Evolutionary conservation across 352 stramenopile genomes (phyloP).

Genomic region (Phytophthora pisi): DNA sequence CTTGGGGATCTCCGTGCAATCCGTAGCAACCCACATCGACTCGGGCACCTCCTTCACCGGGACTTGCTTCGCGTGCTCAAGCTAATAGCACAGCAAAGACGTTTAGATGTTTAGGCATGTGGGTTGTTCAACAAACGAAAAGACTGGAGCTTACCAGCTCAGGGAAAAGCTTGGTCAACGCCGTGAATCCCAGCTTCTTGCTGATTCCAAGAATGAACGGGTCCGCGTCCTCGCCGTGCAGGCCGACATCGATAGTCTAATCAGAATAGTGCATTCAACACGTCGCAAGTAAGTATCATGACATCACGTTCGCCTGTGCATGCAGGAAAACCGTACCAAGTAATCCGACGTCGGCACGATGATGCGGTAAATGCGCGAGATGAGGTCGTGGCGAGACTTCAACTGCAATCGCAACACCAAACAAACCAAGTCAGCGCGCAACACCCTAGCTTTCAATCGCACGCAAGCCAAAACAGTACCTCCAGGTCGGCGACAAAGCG

Average conservation of each 20-base stretch:
- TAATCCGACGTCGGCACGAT: conserved; percentile 57
- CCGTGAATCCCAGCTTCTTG: conserved; percentile 78
- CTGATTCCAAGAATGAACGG: conserved; percentile 73
- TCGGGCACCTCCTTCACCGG: conserved; percentile 60
- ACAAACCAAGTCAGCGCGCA: conserved; percentile 1
- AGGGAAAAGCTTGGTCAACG: conserved; percentile 70
- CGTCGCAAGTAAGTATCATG: background rate
- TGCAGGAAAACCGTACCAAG: conserved; percentile 35
- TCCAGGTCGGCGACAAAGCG: conserved; percentile 72
- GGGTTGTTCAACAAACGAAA: background rate
- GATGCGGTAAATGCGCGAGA: conserved; percentile 57
- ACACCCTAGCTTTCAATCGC: background rate
- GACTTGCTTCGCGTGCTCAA: conserved; percentile 69
- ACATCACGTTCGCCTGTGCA: background rate
- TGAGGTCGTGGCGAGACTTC: conserved; percentile 64
- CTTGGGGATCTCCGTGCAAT: conserved; percentile 72
- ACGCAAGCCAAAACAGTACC: conserved; percentile 27
- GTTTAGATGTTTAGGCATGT: background rate
- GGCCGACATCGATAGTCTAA: conserved; percentile 73
- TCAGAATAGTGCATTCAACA: background rate
- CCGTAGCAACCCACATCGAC: conserved; percentile 67
- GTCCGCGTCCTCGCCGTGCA: conserved; percentile 65
- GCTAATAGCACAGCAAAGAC: conserved; percentile 31
- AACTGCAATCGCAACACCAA: conserved; percentile 33
- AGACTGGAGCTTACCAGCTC: conserved; percentile 56